Evolutionary conservation across 1,139 yeast genomes (phyloP).

Genomic region (Zygoascus sp.): DNA sequence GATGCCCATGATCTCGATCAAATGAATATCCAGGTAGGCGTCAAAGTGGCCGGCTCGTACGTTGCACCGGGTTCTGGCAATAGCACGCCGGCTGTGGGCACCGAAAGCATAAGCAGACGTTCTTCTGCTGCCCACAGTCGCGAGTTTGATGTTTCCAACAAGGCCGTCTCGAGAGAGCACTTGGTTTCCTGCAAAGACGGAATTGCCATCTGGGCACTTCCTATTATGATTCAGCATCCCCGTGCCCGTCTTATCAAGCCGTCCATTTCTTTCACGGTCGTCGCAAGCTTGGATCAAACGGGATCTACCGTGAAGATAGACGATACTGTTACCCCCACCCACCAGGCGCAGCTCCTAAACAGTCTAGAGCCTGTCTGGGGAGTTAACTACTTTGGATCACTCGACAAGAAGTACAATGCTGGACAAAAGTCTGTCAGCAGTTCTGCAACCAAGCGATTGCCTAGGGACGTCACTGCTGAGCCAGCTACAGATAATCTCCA

Average conservation of each 20-base stretch:
- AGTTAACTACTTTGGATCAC: slow-evolving; percentile 6
- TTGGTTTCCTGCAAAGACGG: slow-evolving; percentile 12
- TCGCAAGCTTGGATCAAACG: slow-evolving; percentile 15
- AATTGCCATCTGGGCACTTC: slow-evolving; percentile 26
- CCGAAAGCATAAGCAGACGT: background rate
- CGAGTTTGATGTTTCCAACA: slow-evolving; percentile 10
- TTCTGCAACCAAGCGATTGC: background rate
- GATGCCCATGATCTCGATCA: slow-evolving; percentile 2
- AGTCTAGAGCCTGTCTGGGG: slow-evolving; percentile 10
- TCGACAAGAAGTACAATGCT: slow-evolving; percentile 8
- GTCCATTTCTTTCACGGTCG: slow-evolving; percentile 21
- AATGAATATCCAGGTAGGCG: slow-evolving; percentile 3
- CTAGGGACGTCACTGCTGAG: background rate
- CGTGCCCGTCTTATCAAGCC: slow-evolving; percentile 27
- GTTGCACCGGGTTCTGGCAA: background rate
- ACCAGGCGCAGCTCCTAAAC: slow-evolving; percentile 2
- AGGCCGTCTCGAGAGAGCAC: slow-evolving; percentile 16
- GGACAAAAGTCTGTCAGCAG: slow-evolving; percentile 1
- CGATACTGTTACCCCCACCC: background rate
- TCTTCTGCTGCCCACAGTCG: background rate
- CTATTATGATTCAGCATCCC: slow-evolving; percentile 28
- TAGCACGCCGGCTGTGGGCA: background rate
- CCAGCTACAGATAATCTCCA: background rate
- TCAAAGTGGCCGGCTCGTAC: slow-evolving; percentile 5
- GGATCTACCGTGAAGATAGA: background rate